A percentile compares a stretch with the other conserved stretches of the same genome.
phyloP scores from a whole-genome alignment of 2,329 filamentous ascomycete species.

The Phaeomoniella chlamydospora region DNA sequence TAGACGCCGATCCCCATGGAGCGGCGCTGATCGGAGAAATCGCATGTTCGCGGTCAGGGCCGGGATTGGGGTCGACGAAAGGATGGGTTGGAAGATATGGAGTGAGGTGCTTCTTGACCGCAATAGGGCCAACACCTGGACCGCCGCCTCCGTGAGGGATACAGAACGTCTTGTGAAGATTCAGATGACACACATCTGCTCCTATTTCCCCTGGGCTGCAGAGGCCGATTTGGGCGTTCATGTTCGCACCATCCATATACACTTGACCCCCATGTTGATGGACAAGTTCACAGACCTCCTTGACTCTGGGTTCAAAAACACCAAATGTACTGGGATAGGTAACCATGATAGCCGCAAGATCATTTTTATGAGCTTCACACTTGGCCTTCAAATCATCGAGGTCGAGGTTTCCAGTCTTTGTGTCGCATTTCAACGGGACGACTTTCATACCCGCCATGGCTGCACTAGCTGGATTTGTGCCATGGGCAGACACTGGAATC shows the following conservation, averaged over 20 bases:
- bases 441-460: conserved; percentile 95
- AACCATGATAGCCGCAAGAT: conserved; percentile 88
- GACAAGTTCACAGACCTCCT: conserved; percentile 71
- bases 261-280: conserved; percentile 83
- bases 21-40: conserved; percentile 68
- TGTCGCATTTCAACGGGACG: conserved; percentile 81
- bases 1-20: conserved; percentile 75
- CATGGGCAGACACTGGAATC: conserved; percentile 89
- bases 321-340: conserved; percentile 93
- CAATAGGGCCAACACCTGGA: conserved; percentile 85
- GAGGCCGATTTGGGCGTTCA: conserved; percentile 94
- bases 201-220: conserved; percentile 92
- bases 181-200: conserved; percentile 91
- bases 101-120: conserved; percentile 68
- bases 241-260: conserved; percentile 98
- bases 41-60: conserved; percentile 20
- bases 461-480: conserved; percentile 88
- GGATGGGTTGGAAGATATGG: conserved; percentile 64
- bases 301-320: conserved; percentile 83
- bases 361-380: conserved; percentile 72
- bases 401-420: conserved; percentile 76
- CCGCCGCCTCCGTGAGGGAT: conserved; percentile 93
- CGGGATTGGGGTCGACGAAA: conserved; percentile 28
- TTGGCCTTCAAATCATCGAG: conserved; percentile 74
- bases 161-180: conserved; percentile 97